A percentile compares a stretch with the other conserved stretches of the same genome.
Conservation (phyloP, 2,329 filamentous ascomycete genomes). For the Diaporthe nobilis region DNA sequence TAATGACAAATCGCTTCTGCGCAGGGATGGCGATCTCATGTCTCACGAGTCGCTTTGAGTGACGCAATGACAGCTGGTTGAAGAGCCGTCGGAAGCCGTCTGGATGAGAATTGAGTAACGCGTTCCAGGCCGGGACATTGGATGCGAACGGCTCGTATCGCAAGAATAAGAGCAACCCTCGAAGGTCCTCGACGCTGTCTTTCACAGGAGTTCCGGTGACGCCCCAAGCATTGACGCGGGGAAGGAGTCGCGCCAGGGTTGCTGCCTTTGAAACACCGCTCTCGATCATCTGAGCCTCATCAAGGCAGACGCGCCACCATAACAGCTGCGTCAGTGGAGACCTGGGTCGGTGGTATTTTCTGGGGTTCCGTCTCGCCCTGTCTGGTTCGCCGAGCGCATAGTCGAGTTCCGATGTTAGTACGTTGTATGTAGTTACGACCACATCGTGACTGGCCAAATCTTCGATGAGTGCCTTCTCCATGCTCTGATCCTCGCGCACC, state of each 20-base stretch:
- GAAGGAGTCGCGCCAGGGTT: slow-evolving; percentile 82
- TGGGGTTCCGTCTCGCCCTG: slow-evolving; percentile 75
- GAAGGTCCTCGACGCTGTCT: slow-evolving; percentile 76
- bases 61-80: slow-evolving; percentile 79
- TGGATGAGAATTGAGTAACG: slow-evolving; percentile 73
- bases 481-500: slow-evolving; percentile 53
- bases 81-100: slow-evolving; percentile 79
- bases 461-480: slow-evolving; percentile 57
- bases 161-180: slow-evolving; percentile 86
- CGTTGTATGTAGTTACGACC: slow-evolving; percentile 75
- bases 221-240: slow-evolving; percentile 90
- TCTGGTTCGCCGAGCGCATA: slow-evolving; percentile 79
- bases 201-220: slow-evolving; percentile 92
- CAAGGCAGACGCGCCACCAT: slow-evolving; percentile 88
- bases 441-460: slow-evolving; percentile 68
- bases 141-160: slow-evolving; percentile 82
- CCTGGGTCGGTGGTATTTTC: slow-evolving; percentile 74
- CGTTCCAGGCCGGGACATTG: slow-evolving; percentile 75
- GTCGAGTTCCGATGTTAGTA: slow-evolving; percentile 85
- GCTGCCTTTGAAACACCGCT: slow-evolving; percentile 89
- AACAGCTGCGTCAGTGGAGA: slow-evolving; percentile 85
- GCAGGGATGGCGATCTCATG: slow-evolving; percentile 84
- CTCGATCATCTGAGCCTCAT: slow-evolving; percentile 94
- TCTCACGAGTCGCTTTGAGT: slow-evolving; percentile 86
- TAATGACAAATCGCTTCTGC: slow-evolving; percentile 90